A percentile compares a stretch with the other conserved stretches of the same genome.
phyloP scores from a whole-genome alignment of 441 rosid species.

The Erodium moschatum region DNA sequence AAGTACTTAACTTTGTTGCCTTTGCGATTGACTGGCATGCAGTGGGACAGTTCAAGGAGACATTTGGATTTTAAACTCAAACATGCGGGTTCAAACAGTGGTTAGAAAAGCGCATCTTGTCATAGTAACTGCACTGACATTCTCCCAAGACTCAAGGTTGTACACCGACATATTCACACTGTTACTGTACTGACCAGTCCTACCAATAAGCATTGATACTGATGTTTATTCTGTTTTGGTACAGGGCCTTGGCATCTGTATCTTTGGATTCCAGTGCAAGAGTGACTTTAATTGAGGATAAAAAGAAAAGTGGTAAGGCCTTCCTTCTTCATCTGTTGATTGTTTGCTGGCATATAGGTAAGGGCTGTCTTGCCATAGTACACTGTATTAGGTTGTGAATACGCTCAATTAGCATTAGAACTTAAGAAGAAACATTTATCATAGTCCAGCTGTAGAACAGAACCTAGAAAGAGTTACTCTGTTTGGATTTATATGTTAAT shows the following conservation, averaged over 20 bases:
- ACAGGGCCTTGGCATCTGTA: slow-evolving; percentile 69
- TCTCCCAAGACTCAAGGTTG: neutral
- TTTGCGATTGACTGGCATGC: slow-evolving; percentile 15
- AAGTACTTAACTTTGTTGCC: neutral
- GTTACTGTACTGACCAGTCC: slow-evolving; percentile 28
- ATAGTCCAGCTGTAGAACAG: neutral
- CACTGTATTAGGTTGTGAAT: no score
- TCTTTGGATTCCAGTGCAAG: slow-evolving; percentile 92
- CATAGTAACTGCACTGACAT: neutral
- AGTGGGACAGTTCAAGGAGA: slow-evolving; percentile 4
- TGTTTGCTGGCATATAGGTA: no score
- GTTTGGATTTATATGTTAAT: no score
- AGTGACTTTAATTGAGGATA: slow-evolving; percentile 47
- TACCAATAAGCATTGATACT: slow-evolving; percentile 10
- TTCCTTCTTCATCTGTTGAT: neutral
- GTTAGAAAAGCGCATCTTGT: neutral
- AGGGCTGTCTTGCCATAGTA: no score
- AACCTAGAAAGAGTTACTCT: neutral
- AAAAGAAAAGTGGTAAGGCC: slow-evolving; percentile 33
- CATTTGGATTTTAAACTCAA: neutral
- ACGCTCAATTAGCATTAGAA: no score
- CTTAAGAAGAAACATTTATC: neutral
- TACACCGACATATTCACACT: neutral
- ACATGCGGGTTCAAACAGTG: neutral
- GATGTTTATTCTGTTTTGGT: slow-evolving; percentile 25